Evolutionary conservation across 331 rosid species (phyloP), one percentile per base, ranked within the genome.

Genomic region (Dryas integrifolia): DNA sequence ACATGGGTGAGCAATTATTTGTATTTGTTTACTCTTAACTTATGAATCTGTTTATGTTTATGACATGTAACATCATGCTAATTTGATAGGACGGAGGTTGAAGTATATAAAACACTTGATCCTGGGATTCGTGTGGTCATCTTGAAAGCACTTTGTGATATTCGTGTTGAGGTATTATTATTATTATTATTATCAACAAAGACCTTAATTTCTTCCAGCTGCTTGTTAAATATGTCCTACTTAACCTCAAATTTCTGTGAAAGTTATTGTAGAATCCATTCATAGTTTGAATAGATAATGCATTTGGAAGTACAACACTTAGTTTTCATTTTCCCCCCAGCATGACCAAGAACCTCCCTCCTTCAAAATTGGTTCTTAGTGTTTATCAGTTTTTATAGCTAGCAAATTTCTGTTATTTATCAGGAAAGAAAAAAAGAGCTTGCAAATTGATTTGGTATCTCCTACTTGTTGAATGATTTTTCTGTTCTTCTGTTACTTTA

Each of bases 81-180:
- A 44, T 62, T 69, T 84, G 72, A 68, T 85, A 96, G 99, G 81
- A 80, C 69, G 82, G 99, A 95, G 81, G 73, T 88, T 78, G 97
- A 92, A 80, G 87, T 67, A 66, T 96, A 96, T 74, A 90, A 83
- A 72, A 87, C 85, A 67, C 97, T 96, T 83, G 98, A 96, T 76
- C 98, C 98, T 5, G 86, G 95, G 46, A 77, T 94, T 18, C 96
- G 98, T 15, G 92, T 94, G 77, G 77, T 91, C 85, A 94, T 94
- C 80, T 86, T 94, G 86, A 94, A 91, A 86, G 98, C 98, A 73
- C 88, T 94, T 59, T 94, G 98, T 73, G 98, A 91, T 83, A 94
- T 94, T 81, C 98, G 98, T 65, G 97, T 94, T 69, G 98, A 89
- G 98, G 98, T 94, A 88, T 56, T 72, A 44, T 64, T 8, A 35